Percentiles rank a stretch among this genome's conserved stretches.
Evolutionary conservation across 208 protist genomes (phyloP).

Genomic region (Leishmania braziliensis): DNA sequence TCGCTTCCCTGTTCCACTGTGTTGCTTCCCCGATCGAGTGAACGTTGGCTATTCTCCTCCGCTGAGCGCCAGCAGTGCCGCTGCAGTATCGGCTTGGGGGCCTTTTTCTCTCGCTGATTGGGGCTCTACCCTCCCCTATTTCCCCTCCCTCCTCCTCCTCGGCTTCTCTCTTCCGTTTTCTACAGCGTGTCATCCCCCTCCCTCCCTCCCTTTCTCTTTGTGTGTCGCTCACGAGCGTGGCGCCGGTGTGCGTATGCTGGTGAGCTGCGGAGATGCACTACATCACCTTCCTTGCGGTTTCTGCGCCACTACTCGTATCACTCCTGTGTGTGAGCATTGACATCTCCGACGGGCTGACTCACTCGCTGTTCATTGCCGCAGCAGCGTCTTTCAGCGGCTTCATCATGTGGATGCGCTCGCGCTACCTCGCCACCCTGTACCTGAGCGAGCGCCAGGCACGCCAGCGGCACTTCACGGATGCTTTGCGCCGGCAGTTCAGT

Average conservation of each 20-base stretch:
- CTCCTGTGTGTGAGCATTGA: not conserved
- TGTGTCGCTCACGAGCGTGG: not conserved
- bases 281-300: conserved; percentile 11
- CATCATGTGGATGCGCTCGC: conserved; percentile 51
- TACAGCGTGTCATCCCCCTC: not conserved
- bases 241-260: not conserved
- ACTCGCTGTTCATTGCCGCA: conserved; percentile 35
- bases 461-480: conserved; percentile 5
- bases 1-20: not conserved
- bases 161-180: not conserved
- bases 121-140: no score
- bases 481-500: not conserved
- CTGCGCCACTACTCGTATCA: conserved; percentile 23
- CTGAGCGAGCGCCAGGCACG: conserved; percentile 38
- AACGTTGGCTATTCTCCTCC: no score
- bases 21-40: not conserved
- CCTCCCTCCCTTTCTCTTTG: not conserved
- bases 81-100: not conserved
- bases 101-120: not conserved
- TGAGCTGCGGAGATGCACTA: not conserved
- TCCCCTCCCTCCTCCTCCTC: not conserved
- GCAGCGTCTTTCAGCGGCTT: conserved; percentile 34
- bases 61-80: not conserved
- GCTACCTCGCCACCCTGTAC: conserved; percentile 51
- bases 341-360: conserved; percentile 13